Percentiles rank a stretch among this genome's conserved stretches.
phyloP scores from a whole-genome alignment of 129 eudicot genomes.

The Centrapalus pauciflorus region DNA sequence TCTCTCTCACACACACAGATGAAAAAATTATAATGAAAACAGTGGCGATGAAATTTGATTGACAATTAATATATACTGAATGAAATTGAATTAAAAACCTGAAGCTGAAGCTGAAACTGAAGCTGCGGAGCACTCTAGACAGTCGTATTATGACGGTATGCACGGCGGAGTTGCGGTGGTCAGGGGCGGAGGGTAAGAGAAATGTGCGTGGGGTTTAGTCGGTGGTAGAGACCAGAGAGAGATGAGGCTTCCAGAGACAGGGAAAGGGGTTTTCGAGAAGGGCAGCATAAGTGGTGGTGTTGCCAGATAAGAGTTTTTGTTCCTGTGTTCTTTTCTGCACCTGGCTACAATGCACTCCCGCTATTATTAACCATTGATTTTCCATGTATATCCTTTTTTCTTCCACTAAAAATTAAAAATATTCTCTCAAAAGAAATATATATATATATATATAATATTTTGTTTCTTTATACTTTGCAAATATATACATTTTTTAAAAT shows the following conservation, averaged over 20 bases:
- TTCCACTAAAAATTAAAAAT: not conserved
- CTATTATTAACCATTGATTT: constrained; percentile 12
- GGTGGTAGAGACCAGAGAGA: constrained; percentile 37
- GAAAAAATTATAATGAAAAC: not conserved
- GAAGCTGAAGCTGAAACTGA: constrained; percentile 11
- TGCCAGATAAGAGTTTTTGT: constrained; percentile 28
- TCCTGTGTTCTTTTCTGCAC: constrained; percentile 10
- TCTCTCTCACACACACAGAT: constrained; percentile 2
- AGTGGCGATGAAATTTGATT: not conserved
- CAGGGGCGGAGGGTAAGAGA: constrained; percentile 13
- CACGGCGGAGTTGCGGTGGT: constrained; percentile 26
- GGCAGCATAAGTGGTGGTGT: constrained; percentile 15
- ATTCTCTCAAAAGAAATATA: too few relatives aligned
- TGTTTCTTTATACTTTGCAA: too few relatives aligned
- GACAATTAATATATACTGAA: not conserved
- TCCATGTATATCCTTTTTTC: not conserved
- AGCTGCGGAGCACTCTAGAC: not conserved
- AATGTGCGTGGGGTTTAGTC: not conserved
- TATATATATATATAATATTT: too few relatives aligned
- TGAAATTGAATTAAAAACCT: constrained; percentile 17
- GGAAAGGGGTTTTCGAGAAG: constrained; percentile 13
- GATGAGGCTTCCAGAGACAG: constrained; percentile 34
- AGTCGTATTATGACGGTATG: not conserved
- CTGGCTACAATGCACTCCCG: constrained; percentile 7
- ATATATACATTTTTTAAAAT: too few relatives aligned